Percentiles rank a stretch among this genome's conserved stretches.
Evolutionary conservation across 192 early-diverging fungal genomes (phyloP).

Genomic region (Backusella tarrabulga): DNA sequence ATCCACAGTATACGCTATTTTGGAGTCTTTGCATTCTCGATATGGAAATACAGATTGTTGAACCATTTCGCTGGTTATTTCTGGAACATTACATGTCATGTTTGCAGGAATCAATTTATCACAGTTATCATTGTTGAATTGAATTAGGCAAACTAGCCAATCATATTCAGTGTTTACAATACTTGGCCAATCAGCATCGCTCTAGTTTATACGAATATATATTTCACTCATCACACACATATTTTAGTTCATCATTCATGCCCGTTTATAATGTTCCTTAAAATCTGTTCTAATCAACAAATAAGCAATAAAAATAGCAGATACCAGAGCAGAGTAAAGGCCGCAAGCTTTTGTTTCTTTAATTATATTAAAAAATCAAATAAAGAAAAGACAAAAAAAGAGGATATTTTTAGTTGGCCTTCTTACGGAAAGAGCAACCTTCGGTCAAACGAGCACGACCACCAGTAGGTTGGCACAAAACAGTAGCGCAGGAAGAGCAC

Average conservation of each 20-base stretch:
- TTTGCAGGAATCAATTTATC: background rate
- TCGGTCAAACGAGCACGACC: slow-evolving; percentile 96
- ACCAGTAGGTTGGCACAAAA: slow-evolving; percentile 99
- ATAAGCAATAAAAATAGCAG: background rate
- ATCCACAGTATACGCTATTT: background rate
- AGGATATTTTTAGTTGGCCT: slow-evolving; percentile 26
- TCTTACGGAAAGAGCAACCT: slow-evolving; percentile 56
- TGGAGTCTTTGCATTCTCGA: background rate
- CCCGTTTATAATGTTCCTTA: background rate
- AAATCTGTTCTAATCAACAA: background rate
- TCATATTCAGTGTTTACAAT: background rate
- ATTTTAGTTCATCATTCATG: background rate
- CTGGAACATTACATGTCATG: background rate
- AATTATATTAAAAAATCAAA: background rate
- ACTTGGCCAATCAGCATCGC: background rate
- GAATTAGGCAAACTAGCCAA: background rate
- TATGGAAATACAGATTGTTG: background rate
- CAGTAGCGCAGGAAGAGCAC: slow-evolving; percentile 93
- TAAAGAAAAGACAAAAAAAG: slow-evolving; percentile 5
- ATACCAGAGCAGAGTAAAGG: background rate
- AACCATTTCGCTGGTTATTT: background rate
- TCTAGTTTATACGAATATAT: background rate
- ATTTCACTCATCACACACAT: background rate
- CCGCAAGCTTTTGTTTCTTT: slow-evolving; percentile 8
- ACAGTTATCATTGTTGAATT: background rate